Percentiles rank a stretch among this genome's conserved stretches.
phyloP scores from a whole-genome alignment of 2,329 filamentous ascomycete species.

The Colletotrichum sp. region DNA sequence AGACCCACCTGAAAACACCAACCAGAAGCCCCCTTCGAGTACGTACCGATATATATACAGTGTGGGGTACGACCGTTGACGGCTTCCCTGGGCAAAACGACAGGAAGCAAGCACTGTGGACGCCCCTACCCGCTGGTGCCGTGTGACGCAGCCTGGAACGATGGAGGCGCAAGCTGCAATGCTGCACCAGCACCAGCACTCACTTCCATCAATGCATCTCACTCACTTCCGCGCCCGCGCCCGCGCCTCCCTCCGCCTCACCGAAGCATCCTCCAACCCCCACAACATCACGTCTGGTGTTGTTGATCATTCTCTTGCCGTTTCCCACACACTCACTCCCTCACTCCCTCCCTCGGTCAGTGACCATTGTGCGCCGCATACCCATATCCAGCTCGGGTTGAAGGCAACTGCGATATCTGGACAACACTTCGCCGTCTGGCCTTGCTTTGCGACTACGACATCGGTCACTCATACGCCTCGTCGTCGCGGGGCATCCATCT shows the following conservation, averaged over 20 bases:
- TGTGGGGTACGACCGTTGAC: background rate
- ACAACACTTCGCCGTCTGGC: background rate
- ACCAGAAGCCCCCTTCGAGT: background rate
- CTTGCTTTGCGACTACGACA: background rate
- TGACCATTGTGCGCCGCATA: background rate
- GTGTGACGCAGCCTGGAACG: conserved; percentile 18
- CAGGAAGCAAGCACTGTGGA: background rate
- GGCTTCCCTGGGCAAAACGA: background rate
- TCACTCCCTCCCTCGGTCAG: background rate
- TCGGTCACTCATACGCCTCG: background rate
- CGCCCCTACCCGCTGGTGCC: background rate
- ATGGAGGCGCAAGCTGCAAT: conserved; percentile 14
- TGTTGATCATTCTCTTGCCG: background rate
- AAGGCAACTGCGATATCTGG: background rate
- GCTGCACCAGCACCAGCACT: background rate
- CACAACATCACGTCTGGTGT: background rate
- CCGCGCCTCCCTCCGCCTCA: background rate
- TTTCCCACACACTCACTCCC: background rate
- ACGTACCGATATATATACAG: background rate
- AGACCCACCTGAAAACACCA: background rate
- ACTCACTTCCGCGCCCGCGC: background rate
- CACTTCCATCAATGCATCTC: background rate
- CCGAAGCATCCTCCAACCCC: background rate
- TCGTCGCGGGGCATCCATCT: background rate
- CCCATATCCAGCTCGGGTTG: background rate